A percentile compares a stretch with the other conserved stretches of the same genome.
phyloP scores from a whole-genome alignment of 1,139 yeast genomes.

The Geotrichum reessii region DNA sequence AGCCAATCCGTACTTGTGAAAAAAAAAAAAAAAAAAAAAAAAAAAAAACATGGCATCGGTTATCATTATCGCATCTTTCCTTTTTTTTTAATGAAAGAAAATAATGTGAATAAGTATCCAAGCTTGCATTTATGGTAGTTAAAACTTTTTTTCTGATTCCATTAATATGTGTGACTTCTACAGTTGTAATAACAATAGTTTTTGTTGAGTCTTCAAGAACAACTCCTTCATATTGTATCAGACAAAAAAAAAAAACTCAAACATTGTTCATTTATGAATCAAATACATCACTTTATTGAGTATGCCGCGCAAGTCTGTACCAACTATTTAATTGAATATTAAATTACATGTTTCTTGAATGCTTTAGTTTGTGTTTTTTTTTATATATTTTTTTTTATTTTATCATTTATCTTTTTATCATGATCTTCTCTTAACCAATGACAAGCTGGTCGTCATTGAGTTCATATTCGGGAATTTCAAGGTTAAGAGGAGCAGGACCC shows the following conservation, averaged over 20 bases:
- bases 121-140: too few relatives aligned
- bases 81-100: too few relatives aligned
- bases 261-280: too few relatives aligned
- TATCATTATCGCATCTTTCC: too few relatives aligned
- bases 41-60: too few relatives aligned
- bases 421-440: conserved; percentile 54
- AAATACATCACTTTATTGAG: not conserved
- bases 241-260: not conserved
- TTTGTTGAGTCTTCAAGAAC: too few relatives aligned
- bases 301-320: not conserved
- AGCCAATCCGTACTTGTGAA: conserved; percentile 7
- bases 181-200: too few relatives aligned
- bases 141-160: too few relatives aligned
- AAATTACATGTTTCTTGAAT: not conserved
- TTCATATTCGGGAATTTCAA: conserved; percentile 91
- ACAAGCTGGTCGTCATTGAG: conserved; percentile 72
- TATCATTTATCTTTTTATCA: not conserved
- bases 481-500: conserved; percentile 99
- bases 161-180: too few relatives aligned
- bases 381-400: not conserved
- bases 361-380: not conserved
- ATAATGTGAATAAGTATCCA: too few relatives aligned
- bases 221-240: not conserved
- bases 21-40: not conserved
- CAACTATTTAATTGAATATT: not conserved